Conservation (phyloP, 176 grass and related monocot species). For the Oryza officinalis region DNA sequence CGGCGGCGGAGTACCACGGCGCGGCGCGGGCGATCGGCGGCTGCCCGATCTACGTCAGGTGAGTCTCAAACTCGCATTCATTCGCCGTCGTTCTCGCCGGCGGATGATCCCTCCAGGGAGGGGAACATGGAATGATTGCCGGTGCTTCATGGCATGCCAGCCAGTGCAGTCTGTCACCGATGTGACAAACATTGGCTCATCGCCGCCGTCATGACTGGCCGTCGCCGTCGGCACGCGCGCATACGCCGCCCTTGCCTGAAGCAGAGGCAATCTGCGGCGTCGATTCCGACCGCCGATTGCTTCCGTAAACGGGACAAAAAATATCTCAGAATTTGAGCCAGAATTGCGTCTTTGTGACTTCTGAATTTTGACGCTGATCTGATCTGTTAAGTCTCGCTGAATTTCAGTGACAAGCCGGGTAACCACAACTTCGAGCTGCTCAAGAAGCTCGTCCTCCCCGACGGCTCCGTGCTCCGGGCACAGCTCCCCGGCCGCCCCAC, state of each 20-base stretch:
- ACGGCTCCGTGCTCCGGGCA: constrained; percentile 52
- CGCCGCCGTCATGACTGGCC: constrained; percentile 21
- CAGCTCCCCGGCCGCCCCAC: constrained; percentile 54
- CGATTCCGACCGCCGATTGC: background rate
- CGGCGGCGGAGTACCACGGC: constrained; percentile 50
- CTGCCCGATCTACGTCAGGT: constrained; percentile 74
- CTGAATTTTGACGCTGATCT: background rate
- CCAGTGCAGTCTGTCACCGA: background rate
- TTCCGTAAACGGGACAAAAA: background rate
- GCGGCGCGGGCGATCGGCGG: constrained; percentile 62
- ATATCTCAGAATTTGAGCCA: background rate
- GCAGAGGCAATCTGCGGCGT: background rate
- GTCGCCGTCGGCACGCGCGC: background rate
- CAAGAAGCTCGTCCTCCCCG: constrained; percentile 50
- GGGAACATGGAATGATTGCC: constrained; percentile 27
- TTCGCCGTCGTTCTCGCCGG: background rate
- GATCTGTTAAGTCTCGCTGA: background rate
- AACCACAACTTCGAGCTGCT: constrained; percentile 57
- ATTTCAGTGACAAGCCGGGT: constrained; percentile 55
- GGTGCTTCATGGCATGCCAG: background rate
- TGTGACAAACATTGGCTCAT: background rate
- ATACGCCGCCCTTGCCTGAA: background rate
- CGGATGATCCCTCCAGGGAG: background rate
- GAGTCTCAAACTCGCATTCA: background rate
- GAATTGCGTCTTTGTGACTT: background rate